Conservation (phyloP, 306 rosid genomes). For the Styphnolobium japonicum region DNA sequence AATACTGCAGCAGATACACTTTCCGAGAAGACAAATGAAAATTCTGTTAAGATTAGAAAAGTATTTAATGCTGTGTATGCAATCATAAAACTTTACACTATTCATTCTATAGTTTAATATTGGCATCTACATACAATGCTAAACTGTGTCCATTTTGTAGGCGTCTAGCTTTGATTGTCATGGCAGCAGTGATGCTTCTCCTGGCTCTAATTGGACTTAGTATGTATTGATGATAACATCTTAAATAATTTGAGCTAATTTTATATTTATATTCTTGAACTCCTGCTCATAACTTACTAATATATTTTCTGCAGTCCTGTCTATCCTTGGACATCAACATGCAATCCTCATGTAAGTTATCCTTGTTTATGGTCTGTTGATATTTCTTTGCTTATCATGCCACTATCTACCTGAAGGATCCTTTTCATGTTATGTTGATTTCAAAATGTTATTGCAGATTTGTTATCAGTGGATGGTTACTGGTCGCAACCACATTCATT, state of each 20-base stretch:
- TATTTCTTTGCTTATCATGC: neutral
- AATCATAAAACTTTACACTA: constrained; percentile 17
- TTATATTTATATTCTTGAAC: neutral
- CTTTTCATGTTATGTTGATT: constrained; percentile 13
- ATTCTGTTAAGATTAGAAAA: constrained; percentile 55
- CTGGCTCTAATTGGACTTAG: constrained; percentile 73
- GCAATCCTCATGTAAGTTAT: constrained; percentile 75
- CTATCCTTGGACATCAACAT: constrained; percentile 70
- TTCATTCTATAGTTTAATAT: neutral
- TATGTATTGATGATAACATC: constrained; percentile 36
- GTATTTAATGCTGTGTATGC: constrained; percentile 67
- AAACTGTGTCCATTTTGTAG: constrained; percentile 38
- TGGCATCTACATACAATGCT: neutral
- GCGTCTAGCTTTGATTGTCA: constrained; percentile 63
- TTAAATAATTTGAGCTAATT: neutral
- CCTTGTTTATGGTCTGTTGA: neutral
- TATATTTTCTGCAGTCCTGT: constrained; percentile 59
- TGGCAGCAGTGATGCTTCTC: constrained; percentile 76
- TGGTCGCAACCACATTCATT: constrained; percentile 73
- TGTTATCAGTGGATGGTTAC: constrained; percentile 80
- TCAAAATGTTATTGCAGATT: constrained; percentile 57
- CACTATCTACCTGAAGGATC: neutral
- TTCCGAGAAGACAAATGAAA: constrained; percentile 50
- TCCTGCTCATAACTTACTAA: constrained; percentile 15
- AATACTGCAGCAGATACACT: constrained; percentile 71